Evolutionary conservation across 441 rosid genomes (phyloP).

Genomic region (Adansonia gregorii): DNA sequence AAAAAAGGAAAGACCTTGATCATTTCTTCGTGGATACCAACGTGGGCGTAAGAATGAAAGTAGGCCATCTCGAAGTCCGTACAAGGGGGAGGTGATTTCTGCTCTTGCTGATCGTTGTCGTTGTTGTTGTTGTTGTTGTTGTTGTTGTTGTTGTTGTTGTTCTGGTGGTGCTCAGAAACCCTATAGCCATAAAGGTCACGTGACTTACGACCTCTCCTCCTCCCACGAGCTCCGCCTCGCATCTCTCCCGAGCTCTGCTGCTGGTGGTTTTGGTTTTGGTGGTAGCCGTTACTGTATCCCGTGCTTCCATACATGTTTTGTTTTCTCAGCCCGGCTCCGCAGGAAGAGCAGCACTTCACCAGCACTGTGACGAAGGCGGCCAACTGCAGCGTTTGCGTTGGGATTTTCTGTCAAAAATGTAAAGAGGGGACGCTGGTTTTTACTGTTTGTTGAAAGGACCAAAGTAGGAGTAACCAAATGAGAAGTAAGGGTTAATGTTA

Average conservation of each 20-base stretch:
- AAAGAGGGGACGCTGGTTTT: background rate
- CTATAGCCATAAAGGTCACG: slow-evolving; percentile 35
- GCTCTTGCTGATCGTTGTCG: slow-evolving; percentile 35
- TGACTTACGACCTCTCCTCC: slow-evolving; percentile 41
- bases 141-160: slow-evolving; percentile 31
- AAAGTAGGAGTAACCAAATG: background rate
- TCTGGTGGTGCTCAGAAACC: slow-evolving; percentile 39
- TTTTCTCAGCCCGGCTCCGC: background rate
- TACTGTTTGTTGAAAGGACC: background rate
- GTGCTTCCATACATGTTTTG: slow-evolving; percentile 47
- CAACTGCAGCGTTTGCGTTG: background rate
- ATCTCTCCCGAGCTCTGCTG: slow-evolving; percentile 38
- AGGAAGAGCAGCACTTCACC: background rate
- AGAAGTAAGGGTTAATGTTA: slow-evolving; percentile 1
- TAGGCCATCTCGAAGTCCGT: slow-evolving; percentile 94
- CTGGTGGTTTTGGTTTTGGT: slow-evolving; percentile 33
- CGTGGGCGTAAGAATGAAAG: slow-evolving; percentile 90
- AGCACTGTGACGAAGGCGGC: background rate
- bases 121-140: slow-evolving; percentile 32
- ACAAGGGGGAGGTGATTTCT: slow-evolving; percentile 59
- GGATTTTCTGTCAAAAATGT: background rate
- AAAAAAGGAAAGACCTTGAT: slow-evolving; percentile 60
- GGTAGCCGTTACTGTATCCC: slow-evolving; percentile 52
- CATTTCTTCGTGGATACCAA: slow-evolving; percentile 98
- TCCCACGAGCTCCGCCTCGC: slow-evolving; percentile 34